These are phyloP conservation scores for Kwoniella pini DNA, from an alignment of 768 basidiomycete species.

Conservation along the genomic window DNA sequence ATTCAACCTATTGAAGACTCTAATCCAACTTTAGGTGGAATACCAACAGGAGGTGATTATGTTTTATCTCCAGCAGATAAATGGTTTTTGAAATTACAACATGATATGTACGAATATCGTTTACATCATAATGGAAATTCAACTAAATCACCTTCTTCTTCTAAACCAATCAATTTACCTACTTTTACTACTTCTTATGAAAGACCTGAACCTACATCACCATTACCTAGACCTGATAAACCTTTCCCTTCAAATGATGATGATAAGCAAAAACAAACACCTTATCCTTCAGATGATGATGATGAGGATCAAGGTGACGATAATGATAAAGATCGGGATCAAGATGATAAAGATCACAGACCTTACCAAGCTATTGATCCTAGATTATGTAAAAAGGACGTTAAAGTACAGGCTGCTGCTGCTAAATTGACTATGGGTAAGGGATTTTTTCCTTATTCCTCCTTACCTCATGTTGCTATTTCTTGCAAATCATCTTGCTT, in stretches of 20 bases:
- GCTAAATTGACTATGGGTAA: conserved; percentile 51
- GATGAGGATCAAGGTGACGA: background rate
- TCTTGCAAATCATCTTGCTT: no score
- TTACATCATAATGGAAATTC: conserved; percentile 8
- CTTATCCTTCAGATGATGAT: no score
- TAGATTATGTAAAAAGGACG: conserved; percentile 49
- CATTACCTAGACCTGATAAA: background rate
- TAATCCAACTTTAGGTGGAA: no score
- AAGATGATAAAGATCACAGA: conserved; percentile 7
- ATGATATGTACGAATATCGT: conserved; percentile 39
- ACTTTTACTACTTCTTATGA: background rate
- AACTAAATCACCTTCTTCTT: background rate
- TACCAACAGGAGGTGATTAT: background rate
- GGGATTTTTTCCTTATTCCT: no score
- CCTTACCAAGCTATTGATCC: conserved; percentile 51
- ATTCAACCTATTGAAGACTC: no score
- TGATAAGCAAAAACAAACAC: background rate
- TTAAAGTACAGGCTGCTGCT: conserved; percentile 48
- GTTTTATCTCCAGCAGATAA: conserved; percentile 35
- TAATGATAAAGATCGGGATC: background rate
- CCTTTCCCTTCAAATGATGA: background rate
- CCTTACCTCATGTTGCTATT: no score
- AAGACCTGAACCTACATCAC: background rate
- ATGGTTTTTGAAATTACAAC: conserved; percentile 44
- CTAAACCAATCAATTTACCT: background rate